Evolutionary conservation across 805 yeast genomes (phyloP), one percentile per base, ranked within the genome.

Genomic region (Wickerhamiella kurtzmanii): DNA sequence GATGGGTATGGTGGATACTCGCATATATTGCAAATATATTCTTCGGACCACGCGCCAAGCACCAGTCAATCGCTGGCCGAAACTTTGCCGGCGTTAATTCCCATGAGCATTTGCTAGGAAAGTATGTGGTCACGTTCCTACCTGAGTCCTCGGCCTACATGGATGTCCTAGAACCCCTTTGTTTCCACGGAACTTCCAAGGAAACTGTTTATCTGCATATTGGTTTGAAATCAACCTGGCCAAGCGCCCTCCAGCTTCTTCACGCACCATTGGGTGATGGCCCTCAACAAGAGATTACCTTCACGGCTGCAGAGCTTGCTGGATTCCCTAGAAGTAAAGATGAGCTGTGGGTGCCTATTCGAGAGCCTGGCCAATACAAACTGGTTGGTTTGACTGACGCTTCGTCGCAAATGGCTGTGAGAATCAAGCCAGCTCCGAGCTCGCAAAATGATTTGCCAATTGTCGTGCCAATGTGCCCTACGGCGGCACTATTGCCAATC

Each of bases 91-190:
- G 41, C 5, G n/a, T 21, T 19, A 15, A 38, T 18, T 38, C 41
- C 16, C 41, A 38, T 20, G 25, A 9, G 19, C 94, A 87, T 61
- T 82, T 88, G 61, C 81, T 76, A 57, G 98, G 98, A 40, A 78
- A 77, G 39, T 83, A 84, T 58, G 82, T 88, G 0, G 80, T 92
- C 51, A 82, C 88, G 58, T 82, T 83, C 51, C 67, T 92, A 35
- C 97, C 98, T 0, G 96, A 89, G 63, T 82, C 94, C 40, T 80
- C 94, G 0, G 95, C 94, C 3, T 69, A 72, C 56, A 65, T 92
- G 55, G 86, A 88, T 53, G 49, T 51, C 15, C 75, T 71, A 44
- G 77, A 74, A 22, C 69, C 75, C 3, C 74, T 73, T 50, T 92
- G 98, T 65, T 53, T 68, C 9, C 53, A 46, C 3, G 20, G 43